phyloP scores from a whole-genome alignment of 768 basidiomycete species.

The Lactifluus volemus region DNA sequence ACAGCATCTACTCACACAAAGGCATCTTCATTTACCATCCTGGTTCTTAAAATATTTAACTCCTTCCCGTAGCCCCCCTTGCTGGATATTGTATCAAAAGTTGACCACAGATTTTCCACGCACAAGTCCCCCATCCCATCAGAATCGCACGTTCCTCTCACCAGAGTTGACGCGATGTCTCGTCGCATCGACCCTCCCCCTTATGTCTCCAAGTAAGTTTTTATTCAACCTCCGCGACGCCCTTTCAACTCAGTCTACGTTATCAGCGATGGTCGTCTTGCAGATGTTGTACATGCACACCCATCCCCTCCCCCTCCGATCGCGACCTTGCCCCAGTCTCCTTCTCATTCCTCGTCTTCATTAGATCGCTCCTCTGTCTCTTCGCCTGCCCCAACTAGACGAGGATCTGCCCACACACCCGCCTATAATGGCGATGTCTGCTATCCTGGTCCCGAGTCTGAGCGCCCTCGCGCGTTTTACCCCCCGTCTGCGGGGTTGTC shows the following conservation, averaged over 20 bases:
- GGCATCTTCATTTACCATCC: neutral
- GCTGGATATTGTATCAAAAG: neutral
- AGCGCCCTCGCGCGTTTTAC: constrained; percentile 16
- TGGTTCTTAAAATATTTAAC: neutral
- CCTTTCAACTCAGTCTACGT: constrained; percentile 23
- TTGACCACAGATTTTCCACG: neutral
- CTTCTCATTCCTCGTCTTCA: constrained; percentile 50
- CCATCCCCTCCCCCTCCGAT: constrained; percentile 41
- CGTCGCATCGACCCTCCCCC: constrained; percentile 38
- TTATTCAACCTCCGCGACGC: constrained; percentile 13
- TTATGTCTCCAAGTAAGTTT: constrained; percentile 22
- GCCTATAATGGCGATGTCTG: constrained; percentile 28
- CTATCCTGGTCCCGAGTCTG: constrained; percentile 12
- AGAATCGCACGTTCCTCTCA: constrained; percentile 17
- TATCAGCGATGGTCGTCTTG: constrained; percentile 34
- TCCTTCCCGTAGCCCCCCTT: neutral
- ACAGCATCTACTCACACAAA: neutral
- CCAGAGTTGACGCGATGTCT: constrained; percentile 34
- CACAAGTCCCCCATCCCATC: constrained; percentile 11
- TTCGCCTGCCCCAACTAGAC: constrained; percentile 45
- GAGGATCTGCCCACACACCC: constrained; percentile 32
- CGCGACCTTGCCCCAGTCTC: constrained; percentile 47
- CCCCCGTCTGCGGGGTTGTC: neutral
- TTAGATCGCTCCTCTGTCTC: constrained; percentile 51
- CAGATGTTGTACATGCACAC: constrained; percentile 29